Conservation (phyloP, 345 rosid genomes). For the Syzygium grande region DNA sequence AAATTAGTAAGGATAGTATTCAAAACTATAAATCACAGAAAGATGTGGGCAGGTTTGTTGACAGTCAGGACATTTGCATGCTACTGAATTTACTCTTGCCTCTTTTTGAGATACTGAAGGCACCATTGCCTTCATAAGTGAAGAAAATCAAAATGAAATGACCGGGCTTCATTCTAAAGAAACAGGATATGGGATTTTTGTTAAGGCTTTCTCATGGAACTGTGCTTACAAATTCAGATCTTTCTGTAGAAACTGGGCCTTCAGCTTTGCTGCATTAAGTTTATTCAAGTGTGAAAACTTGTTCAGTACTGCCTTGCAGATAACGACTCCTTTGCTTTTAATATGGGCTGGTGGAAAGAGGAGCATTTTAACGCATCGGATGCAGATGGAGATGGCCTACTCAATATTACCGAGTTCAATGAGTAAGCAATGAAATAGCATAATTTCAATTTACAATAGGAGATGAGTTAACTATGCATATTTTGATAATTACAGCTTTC, state of each 20-base stretch:
- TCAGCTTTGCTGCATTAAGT: background rate
- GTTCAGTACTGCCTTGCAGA: constrained; percentile 19
- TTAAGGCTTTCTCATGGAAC: background rate
- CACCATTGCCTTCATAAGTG: background rate
- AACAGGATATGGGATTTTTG: background rate
- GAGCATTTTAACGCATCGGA: constrained; percentile 97
- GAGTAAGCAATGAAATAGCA: constrained; percentile 45
- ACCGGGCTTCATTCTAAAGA: background rate
- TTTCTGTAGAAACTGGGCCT: background rate
- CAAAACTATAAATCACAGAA: background rate
- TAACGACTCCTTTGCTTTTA: constrained; percentile 56
- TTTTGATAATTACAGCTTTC: constrained; percentile 45
- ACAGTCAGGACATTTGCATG: background rate
- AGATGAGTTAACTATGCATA: background rate
- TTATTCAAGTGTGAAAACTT: background rate
- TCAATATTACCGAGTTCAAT: constrained; percentile 87
- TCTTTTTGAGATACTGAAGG: background rate
- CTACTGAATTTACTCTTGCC: background rate
- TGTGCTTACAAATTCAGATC: background rate
- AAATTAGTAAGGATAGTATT: background rate
- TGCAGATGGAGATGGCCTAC: constrained; percentile 80
- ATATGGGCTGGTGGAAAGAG: constrained; percentile 99
- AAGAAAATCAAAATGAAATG: background rate
- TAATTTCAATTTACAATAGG: background rate
- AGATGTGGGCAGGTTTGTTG: background rate